Percentiles rank a stretch among this genome's conserved stretches.
Conservation (phyloP, 1,284 basidiomycete genomes). For the Dichomitus squalens region DNA sequence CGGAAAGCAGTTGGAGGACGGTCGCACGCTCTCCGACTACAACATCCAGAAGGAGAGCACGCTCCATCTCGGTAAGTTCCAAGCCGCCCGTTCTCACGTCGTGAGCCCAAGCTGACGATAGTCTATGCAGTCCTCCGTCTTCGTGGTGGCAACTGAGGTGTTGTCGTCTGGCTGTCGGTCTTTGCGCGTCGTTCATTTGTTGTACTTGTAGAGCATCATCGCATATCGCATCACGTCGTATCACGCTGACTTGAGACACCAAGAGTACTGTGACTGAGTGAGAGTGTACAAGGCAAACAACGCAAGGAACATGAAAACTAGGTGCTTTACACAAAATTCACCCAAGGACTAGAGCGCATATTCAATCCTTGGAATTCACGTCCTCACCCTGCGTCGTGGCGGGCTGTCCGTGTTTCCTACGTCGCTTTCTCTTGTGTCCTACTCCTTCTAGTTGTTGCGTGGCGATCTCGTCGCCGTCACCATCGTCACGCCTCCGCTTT, state of each 20-base stretch:
- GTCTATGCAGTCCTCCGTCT: slow-evolving; percentile 70
- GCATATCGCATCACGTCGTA: slow-evolving; percentile 10
- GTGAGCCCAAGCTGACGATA: not conserved
- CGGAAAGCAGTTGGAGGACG: slow-evolving; percentile 75
- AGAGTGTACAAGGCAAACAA: no score
- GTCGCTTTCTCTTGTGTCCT: slow-evolving; percentile 39
- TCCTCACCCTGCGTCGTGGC: not conserved
- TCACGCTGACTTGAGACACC: not conserved
- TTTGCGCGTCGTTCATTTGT: not conserved
- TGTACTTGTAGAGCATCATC: slow-evolving; percentile 18
- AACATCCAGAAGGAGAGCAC: slow-evolving; percentile 36
- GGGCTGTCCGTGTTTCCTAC: slow-evolving; percentile 28
- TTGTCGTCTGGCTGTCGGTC: not conserved
- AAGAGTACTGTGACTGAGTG: no score
- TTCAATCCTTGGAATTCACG: no score
- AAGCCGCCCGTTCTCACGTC: not conserved
- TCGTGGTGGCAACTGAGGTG: slow-evolving; percentile 61
- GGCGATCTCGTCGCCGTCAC: slow-evolving; percentile 8
- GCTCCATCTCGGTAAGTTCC: slow-evolving; percentile 31
- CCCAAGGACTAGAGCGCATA: no score
- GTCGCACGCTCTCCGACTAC: slow-evolving; percentile 53
- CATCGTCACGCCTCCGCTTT: slow-evolving; percentile 30
- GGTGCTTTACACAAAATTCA: no score
- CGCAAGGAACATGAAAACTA: no score
- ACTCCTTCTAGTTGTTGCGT: not conserved